Evolutionary conservation across 1,284 basidiomycete species (phyloP), one percentile per base, ranked within the genome.

Genomic region (Ceratobasidium sp.): DNA sequence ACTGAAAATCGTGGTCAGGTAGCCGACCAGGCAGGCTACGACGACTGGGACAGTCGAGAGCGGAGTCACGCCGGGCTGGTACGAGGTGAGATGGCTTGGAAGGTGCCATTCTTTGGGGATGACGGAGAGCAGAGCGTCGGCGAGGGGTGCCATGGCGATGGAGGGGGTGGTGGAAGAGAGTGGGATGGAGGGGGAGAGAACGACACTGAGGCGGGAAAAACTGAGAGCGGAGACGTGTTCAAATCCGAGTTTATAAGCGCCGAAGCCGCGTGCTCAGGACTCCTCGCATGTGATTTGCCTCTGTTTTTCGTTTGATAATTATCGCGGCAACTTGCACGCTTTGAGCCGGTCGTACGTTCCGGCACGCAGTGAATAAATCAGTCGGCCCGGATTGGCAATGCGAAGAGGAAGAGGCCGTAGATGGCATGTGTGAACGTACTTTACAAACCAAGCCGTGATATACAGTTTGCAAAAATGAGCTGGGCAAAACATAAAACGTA

Each of bases 1-100:
- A 80, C 94, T 91, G 83, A 99, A 99, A 85, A 99, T 93, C 87
- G 94, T 87, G 84, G 90, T 91, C 81, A 99, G 91, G 88, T 99
- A 99, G 77, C 90, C 89, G 46, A 86, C 88, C 80, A 99, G 89
- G 27, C 93, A 87, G 23, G 89, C 86, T 65, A 90, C 85, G 79
- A 98, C 96, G 80, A 89, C 88, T 80, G 90, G 89, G 77, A 90
- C 86, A 12, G 95, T 97, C 73, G 94, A 96, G 77, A 98, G 84
- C 7, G 96, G 96, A 0, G 94, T 94, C 82, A 88, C 85, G 33
- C 93, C 94, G 55, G 87, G 87, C 77, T 93, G 88, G 89, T 93
- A 96, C 79, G 89, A 89, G 71, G 88, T 88, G 64, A 93, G 85
- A 82, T 93, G 85, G 70, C 83, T 84, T 10, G 94, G 93, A 78